Evolutionary conservation across 768 basidiomycete genomes (phyloP).

Genomic region (Kwoniella shandongensis): DNA sequence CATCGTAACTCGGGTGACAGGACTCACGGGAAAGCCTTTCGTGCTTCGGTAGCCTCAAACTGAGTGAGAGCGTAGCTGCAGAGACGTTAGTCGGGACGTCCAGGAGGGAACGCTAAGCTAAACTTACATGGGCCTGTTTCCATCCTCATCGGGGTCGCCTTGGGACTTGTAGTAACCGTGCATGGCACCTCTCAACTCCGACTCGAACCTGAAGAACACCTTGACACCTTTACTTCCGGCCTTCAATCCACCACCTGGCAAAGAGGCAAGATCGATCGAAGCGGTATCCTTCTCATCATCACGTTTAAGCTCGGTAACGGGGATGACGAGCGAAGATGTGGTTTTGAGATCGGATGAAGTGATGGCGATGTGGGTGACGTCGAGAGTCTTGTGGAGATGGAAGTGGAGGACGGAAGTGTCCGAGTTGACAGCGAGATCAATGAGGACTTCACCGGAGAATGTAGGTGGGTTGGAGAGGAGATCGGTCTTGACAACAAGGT

Average conservation of each 20-base stretch:
- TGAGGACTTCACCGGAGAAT: slow-evolving; percentile 64
- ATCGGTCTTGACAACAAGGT: slow-evolving; percentile 59
- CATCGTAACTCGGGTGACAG: slow-evolving; percentile 61
- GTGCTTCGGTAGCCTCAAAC: slow-evolving; percentile 87
- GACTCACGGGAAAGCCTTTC: slow-evolving; percentile 58
- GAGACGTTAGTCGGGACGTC: slow-evolving; percentile 7
- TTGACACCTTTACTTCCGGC: slow-evolving; percentile 57
- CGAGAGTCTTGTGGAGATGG: slow-evolving; percentile 78
- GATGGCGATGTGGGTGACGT: slow-evolving; percentile 59
- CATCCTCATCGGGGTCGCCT: slow-evolving; percentile 57
- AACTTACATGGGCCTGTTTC: slow-evolving; percentile 59
- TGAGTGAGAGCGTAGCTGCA: slow-evolving; percentile 70
- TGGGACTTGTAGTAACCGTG: slow-evolving; percentile 58
- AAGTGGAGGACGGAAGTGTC: slow-evolving; percentile 57
- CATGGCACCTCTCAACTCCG: slow-evolving; percentile 69
- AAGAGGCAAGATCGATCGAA: slow-evolving; percentile 62
- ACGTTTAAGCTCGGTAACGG: slow-evolving; percentile 55
- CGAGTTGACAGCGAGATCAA: slow-evolving; percentile 32
- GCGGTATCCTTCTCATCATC: slow-evolving; percentile 68
- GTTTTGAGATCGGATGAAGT: slow-evolving; percentile 40
- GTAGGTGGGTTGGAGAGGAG: slow-evolving; percentile 63
- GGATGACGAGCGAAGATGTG: slow-evolving; percentile 30
- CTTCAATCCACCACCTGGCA: slow-evolving; percentile 66
- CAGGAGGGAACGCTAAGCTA: not conserved
- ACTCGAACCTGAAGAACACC: slow-evolving; percentile 68